These are phyloP conservation scores for Xylaria sp. DNA, from an alignment of 2,329 filamentous ascomycete species.

Conservation along the genomic window DNA sequence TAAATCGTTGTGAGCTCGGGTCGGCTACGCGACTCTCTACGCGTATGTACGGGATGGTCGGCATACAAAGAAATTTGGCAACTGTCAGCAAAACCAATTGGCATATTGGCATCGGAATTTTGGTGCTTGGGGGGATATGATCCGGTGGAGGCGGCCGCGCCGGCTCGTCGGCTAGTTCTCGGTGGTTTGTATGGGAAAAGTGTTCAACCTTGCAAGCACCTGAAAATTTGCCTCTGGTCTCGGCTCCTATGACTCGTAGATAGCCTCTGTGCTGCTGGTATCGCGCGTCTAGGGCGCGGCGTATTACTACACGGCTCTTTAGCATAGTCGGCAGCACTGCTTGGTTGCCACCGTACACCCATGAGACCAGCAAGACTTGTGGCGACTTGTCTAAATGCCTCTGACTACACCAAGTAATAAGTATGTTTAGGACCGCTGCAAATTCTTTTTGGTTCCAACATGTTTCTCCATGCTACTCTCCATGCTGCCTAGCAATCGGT, in stretches of 20 bases:
- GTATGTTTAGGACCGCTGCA: not conserved
- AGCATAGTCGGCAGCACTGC: not conserved
- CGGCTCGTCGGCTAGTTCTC: slow-evolving; percentile 9
- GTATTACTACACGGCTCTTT: not conserved
- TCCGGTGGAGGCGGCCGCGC: not conserved
- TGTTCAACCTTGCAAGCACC: not conserved
- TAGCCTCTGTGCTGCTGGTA: not conserved
- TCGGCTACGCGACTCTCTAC: too few species aligned
- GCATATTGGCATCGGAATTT: too few species aligned
- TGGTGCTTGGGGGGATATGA: too few species aligned
- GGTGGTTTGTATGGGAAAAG: not conserved
- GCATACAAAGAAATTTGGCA: too few species aligned
- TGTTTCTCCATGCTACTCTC: not conserved
- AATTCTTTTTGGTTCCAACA: not conserved
- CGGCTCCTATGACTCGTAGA: not conserved
- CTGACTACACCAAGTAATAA: not conserved
- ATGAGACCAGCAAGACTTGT: not conserved
- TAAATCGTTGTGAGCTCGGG: too few species aligned
- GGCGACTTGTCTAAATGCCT: not conserved
- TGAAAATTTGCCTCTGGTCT: not conserved
- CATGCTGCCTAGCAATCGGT: too few species aligned
- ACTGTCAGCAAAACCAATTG: too few species aligned
- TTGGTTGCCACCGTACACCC: not conserved
- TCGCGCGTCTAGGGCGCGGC: not conserved
- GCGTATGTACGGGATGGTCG: too few species aligned